Conservation (phyloP, 1,139 yeast species). For the Debaryomyces robertsiae region DNA sequence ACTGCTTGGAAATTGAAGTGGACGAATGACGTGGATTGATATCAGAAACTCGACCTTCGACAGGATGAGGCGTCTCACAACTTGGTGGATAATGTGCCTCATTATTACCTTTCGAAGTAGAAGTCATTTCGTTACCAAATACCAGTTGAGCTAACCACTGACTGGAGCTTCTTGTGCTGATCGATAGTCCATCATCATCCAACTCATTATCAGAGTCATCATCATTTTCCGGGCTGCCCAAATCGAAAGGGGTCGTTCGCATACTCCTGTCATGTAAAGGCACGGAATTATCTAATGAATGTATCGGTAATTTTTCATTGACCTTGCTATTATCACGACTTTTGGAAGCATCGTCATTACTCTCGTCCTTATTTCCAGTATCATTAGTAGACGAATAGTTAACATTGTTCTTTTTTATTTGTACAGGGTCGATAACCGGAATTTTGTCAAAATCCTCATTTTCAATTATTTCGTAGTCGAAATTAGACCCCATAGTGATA, state of each 20-base stretch:
- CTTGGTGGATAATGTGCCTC: slow-evolving; percentile 25
- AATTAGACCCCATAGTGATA: slow-evolving; percentile 43
- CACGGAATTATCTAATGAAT: slow-evolving; percentile 10
- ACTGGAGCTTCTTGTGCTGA: slow-evolving; percentile 44
- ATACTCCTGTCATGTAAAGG: slow-evolving; percentile 2
- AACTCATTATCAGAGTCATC: slow-evolving; percentile 23
- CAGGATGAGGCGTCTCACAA: slow-evolving; percentile 28
- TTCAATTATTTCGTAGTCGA: slow-evolving; percentile 40
- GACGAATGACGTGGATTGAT: slow-evolving; percentile 42
- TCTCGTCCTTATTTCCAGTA: neutral
- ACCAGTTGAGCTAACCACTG: slow-evolving; percentile 52
- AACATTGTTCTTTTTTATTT: slow-evolving; percentile 19
- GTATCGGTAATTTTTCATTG: slow-evolving; percentile 9
- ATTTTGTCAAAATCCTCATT: slow-evolving; percentile 22
- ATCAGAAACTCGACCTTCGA: slow-evolving; percentile 27
- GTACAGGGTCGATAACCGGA: slow-evolving; percentile 28
- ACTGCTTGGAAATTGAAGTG: slow-evolving; percentile 42
- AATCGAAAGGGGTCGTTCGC: slow-evolving; percentile 16
- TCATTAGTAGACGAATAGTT: slow-evolving; percentile 8
- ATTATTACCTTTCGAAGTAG: slow-evolving; percentile 15
- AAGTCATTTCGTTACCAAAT: slow-evolving; percentile 32
- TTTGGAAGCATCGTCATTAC: neutral
- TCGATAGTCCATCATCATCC: slow-evolving; percentile 42
- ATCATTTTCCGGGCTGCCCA: slow-evolving; percentile 23
- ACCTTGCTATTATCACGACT: neutral